Base-by-base conservation (phyloP, 2,329 filamentous ascomycete genomes). In the Trematosphaeria pertusa region DNA sequence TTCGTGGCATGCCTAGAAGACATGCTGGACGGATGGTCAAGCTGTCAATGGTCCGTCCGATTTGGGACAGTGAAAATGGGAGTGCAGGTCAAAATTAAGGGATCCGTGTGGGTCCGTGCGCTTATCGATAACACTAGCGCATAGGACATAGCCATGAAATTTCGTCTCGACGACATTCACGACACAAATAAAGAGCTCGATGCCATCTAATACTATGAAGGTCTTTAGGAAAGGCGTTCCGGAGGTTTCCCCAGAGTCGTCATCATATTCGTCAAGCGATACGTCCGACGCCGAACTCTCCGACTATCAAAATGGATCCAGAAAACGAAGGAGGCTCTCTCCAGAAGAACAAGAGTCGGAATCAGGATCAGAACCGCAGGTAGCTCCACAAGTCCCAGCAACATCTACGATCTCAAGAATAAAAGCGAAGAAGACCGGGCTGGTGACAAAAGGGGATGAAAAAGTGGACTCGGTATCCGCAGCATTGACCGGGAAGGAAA, bases 241-340 rank as follows among this genome's bases (percentile, higher is more conserved):
- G 9, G 33, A 36, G 21, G 63, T 60, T 54, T 33, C 54, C 17
- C 48, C 39, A 21, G 52, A 51, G 7, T 59, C 61, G 46, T 56
- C 54, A 15, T 56, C 53, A 11, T 58, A 54, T 10, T 30, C 28
- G 17, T 41, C 37, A 26, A 40, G 24, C 12, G 24, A 26, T 4
- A 50, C 50, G 10, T 50, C 53, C 2, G 62, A 59, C 2, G 65
- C 67, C 28, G 56, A 64, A 69, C 10, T 54, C 67, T 8, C 24
- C 56, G 5, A 57, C 65, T 20, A 67, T 17, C 65, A 70, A 37
- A 46, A 52, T 17, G 69, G 67, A 1, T 62, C 67, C 6, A 63
- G 71, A 40, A 73, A 73, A 51, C 62, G 69, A 43, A 69, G 70
- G 48, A 69, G 60, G 54, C 48, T 72, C 11, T 72, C 69, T 2